A percentile compares a stretch with the other conserved stretches of the same genome.
Evolutionary conservation across 2,329 filamentous ascomycete species (phyloP).

Genomic region (Diplocarpon mali): DNA sequence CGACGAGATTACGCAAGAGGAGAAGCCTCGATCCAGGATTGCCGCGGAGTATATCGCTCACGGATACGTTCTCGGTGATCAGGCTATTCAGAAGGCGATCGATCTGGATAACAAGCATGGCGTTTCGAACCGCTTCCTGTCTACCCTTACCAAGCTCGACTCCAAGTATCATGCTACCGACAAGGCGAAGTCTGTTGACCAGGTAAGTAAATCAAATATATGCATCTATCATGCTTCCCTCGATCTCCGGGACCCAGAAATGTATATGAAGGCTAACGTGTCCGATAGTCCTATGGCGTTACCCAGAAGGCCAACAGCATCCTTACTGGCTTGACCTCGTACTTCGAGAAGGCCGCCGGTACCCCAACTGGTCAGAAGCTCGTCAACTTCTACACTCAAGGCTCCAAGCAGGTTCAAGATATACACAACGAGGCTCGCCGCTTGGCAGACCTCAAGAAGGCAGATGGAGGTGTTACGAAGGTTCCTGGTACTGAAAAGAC

Average conservation of each 20-base stretch:
- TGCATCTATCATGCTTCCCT: too few relatives aligned
- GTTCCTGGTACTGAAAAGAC: conserved; percentile 30
- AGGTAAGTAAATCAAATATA: conserved; percentile 22
- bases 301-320: conserved; percentile 57
- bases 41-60: conserved; percentile 94
- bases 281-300: conserved; percentile 58
- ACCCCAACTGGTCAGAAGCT: conserved; percentile 85
- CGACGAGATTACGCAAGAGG: conserved; percentile 79
- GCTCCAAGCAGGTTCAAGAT: conserved; percentile 82
- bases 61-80: conserved; percentile 73
- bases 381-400: conserved; percentile 74
- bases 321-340: conserved; percentile 61
- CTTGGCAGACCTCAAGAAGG: conserved; percentile 77
- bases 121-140: conserved; percentile 69
- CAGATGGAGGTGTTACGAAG: conserved; percentile 37
- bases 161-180: conserved; percentile 78
- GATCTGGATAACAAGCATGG: conserved; percentile 84
- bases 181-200: conserved; percentile 72
- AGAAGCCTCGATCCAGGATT: conserved; percentile 91
- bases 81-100: conserved; percentile 48
- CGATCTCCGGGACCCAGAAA: too few relatives aligned
- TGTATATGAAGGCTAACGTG: too few relatives aligned
- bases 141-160: conserved; percentile 67
- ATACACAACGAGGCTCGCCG: conserved; percentile 86
- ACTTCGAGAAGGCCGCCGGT: conserved; percentile 87